These are phyloP conservation scores for Nicotiana tomentosiformis DNA, from an alignment of 257 asterid species.

Conservation along the genomic window DNA sequence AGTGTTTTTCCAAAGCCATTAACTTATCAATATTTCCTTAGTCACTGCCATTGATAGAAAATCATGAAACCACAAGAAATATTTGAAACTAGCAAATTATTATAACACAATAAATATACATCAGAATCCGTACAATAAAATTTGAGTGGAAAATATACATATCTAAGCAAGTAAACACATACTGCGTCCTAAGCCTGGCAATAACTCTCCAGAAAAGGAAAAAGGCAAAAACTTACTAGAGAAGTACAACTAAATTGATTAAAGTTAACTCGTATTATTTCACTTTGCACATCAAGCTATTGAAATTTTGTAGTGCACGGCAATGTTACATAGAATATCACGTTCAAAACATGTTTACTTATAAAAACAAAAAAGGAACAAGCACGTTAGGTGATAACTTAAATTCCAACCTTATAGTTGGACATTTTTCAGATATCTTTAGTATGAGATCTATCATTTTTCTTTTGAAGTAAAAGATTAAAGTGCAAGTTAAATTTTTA, in stretches of 20 bases:
- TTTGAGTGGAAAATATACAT: neutral
- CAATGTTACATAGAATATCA: neutral
- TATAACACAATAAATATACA: neutral
- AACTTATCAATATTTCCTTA: neutral
- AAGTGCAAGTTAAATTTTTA: neutral
- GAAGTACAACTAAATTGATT: neutral
- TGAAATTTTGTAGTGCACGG: neutral
- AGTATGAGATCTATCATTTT: neutral
- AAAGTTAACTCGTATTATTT: no score
- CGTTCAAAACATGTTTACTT: neutral
- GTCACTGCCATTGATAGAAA: neutral
- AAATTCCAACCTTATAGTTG: neutral
- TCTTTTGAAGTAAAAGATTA: neutral
- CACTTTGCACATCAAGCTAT: neutral
- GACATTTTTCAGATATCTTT: neutral
- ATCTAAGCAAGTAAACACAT: neutral
- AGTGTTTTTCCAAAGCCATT: neutral
- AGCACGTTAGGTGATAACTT: neutral
- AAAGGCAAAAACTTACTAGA: neutral
- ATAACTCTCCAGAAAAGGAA: neutral
- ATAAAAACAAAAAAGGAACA: neutral
- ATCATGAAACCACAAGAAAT: neutral
- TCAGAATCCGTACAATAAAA: neutral
- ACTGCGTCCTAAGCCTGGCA: neutral
- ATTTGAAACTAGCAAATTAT: neutral